A percentile compares a stretch with the other conserved stretches of the same genome.
Conservation (phyloP, 371 early-diverging fungal genomes). For the Mortierella sp. region DNA sequence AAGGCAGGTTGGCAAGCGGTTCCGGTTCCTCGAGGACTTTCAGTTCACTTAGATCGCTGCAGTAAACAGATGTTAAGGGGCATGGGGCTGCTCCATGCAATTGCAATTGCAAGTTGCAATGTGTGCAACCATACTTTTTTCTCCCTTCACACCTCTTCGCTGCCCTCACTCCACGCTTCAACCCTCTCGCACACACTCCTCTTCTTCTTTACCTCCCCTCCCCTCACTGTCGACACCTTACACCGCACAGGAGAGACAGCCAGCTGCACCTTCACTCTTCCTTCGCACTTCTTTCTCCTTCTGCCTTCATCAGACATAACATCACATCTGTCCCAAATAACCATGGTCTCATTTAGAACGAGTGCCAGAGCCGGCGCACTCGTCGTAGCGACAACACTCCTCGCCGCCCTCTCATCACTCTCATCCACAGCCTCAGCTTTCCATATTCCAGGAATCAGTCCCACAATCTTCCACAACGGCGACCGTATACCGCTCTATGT, state of each 20-base stretch:
- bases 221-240: background rate
- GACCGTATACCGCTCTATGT: constrained; percentile 77
- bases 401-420: constrained; percentile 22
- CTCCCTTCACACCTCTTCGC: background rate
- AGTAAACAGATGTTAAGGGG: constrained; percentile 10
- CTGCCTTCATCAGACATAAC: background rate
- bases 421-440: constrained; percentile 59
- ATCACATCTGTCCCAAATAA: background rate
- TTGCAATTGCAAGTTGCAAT: background rate
- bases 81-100: background rate
- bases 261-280: background rate
- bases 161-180: background rate
- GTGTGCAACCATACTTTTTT: background rate
- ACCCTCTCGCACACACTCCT: background rate
- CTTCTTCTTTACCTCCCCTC: background rate
- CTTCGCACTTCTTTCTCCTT: background rate
- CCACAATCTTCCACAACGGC: constrained; percentile 68
- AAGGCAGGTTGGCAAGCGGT: constrained; percentile 35
- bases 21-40: constrained; percentile 42
- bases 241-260: background rate
- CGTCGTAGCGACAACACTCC: constrained; percentile 24
- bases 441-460: constrained; percentile 84
- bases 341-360: constrained; percentile 35
- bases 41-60: background rate
- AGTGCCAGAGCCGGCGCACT: constrained; percentile 12